Conservation (phyloP, 176 grass and related monocot genomes). For the Ensete ventricosum region DNA sequence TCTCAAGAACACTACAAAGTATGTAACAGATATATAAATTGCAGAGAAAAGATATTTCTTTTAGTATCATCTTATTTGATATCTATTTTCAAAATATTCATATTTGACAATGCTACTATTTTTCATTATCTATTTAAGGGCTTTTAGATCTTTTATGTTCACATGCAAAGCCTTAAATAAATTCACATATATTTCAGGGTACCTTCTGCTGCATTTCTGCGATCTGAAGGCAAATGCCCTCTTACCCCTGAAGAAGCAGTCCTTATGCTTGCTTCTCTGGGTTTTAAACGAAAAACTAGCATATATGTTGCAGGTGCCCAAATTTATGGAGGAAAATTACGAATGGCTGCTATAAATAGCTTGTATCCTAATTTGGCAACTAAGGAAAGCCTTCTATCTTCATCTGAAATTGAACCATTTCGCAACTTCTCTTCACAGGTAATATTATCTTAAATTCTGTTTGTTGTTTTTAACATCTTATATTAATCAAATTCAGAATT, state of each 20-base stretch:
- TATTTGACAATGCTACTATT: neutral
- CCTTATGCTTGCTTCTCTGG: constrained; percentile 91
- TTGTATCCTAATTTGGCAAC: constrained; percentile 80
- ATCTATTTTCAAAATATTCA: neutral
- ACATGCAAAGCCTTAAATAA: neutral
- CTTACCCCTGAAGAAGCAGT: constrained; percentile 93
- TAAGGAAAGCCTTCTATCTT: constrained; percentile 83
- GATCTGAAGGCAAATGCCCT: constrained; percentile 89
- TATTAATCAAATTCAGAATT: neutral
- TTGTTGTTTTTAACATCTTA: neutral
- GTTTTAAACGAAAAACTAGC: constrained; percentile 77
- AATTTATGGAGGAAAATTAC: constrained; percentile 79
- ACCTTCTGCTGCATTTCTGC: constrained; percentile 65
- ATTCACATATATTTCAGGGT: constrained; percentile 41
- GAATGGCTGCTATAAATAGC: constrained; percentile 83
- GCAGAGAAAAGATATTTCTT: neutral
- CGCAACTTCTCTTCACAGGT: constrained; percentile 89
- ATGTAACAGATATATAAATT: constrained; percentile 20
- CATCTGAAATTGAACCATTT: constrained; percentile 74
- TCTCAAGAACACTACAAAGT: constrained; percentile 74
- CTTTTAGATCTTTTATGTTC: neutral
- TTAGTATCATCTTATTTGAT: neutral
- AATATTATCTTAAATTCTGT: constrained; percentile 26
- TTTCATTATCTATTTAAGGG: neutral
- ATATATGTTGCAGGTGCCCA: constrained; percentile 90